Percentiles rank a stretch among this genome's conserved stretches.
Evolutionary conservation across 1,284 basidiomycete genomes (phyloP).

Genomic region (Tilletia walkeri): DNA sequence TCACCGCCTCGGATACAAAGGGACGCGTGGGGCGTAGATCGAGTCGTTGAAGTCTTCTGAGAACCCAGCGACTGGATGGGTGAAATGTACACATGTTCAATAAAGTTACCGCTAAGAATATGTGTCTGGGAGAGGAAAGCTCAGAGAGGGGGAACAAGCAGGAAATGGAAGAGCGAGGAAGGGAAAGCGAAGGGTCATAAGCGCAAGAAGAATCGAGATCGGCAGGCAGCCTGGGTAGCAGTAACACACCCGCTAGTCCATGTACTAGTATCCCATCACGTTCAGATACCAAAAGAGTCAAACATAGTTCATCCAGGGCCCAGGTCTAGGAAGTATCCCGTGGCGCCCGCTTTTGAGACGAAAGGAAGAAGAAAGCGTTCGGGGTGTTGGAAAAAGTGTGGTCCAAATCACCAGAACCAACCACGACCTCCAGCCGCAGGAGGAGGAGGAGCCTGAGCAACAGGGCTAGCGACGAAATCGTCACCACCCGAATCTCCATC

Average conservation of each 20-base stretch:
- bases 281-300: no score
- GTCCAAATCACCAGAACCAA: not conserved
- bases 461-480: not conserved
- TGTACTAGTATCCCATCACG: no score
- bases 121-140: no score
- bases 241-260: no score
- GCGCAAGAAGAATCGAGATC: no score
- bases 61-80: no score
- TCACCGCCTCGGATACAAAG: not conserved
- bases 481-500: not conserved
- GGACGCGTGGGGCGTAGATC: constrained; percentile 7
- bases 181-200: not conserved
- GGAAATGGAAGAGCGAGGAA: not conserved
- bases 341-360: not conserved
- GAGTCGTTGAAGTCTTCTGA: not conserved
- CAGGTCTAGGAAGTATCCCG: no score
- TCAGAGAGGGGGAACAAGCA: not conserved
- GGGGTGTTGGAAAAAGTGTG: not conserved
- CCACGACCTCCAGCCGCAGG: not conserved
- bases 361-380: not conserved
- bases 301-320: no score
- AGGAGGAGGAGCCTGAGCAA: not conserved
- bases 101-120: not conserved
- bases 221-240: no score
- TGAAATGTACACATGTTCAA: not conserved